phyloP scores from a whole-genome alignment of 257 asterid species.

The Capsicum rhomboideum region DNA sequence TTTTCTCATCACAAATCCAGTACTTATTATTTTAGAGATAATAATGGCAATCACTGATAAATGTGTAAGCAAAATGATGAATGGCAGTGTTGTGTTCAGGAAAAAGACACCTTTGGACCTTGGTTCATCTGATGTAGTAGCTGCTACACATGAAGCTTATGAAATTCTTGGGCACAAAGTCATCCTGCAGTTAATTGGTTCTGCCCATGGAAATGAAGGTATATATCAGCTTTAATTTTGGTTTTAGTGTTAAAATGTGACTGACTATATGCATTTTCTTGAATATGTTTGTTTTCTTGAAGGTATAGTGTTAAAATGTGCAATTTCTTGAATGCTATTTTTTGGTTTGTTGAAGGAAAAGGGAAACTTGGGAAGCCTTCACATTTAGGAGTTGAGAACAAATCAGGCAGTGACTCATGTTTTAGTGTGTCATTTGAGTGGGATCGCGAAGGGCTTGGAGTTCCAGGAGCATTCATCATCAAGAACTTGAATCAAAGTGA shows the following conservation, averaged over 20 bases:
- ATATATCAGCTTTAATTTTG: neutral
- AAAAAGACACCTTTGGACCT: neutral
- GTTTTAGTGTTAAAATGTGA: no score
- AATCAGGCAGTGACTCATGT: neutral
- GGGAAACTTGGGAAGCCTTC: neutral
- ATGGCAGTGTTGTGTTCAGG: neutral
- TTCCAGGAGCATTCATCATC: constrained; percentile 54
- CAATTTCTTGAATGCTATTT: no score
- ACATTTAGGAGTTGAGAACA: neutral
- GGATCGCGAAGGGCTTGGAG: constrained; percentile 39
- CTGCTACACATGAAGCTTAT: neutral
- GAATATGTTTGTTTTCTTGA: no score
- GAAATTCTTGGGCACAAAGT: neutral
- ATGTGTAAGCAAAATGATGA: no score
- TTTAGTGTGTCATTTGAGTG: constrained; percentile 31
- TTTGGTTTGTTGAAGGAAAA: no score
- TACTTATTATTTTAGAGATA: neutral
- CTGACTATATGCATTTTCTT: neutral
- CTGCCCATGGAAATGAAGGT: neutral
- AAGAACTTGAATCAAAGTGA: constrained; percentile 50
- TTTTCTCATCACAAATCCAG: neutral
- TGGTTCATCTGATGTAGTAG: neutral
- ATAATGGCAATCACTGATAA: neutral
- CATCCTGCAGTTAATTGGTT: neutral
- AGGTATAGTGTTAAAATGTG: no score